A percentile compares a stretch with the other conserved stretches of the same genome.
phyloP scores from a whole-genome alignment of 2,329 filamentous ascomycete genomes.

The Hirsutella minnesotensis region DNA sequence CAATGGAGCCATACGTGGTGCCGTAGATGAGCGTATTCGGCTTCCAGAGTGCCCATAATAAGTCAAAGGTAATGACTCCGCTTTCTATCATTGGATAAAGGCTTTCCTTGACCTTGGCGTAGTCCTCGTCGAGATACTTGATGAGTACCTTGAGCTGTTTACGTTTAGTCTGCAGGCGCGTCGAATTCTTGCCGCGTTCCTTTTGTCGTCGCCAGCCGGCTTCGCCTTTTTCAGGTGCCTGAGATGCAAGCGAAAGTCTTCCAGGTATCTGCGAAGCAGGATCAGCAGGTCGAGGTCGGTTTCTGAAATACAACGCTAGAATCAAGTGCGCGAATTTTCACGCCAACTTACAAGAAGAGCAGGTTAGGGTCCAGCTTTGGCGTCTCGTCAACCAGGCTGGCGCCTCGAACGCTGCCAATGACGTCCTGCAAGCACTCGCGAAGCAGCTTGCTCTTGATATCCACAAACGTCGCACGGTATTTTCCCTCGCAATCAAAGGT shows the following conservation, averaged over 20 bases:
- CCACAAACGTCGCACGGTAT: conserved; percentile 59
- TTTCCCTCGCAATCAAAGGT: conserved; percentile 79
- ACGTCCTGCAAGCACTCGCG: conserved; percentile 45
- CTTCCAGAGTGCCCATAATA: conserved; percentile 83
- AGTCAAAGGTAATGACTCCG: conserved; percentile 77
- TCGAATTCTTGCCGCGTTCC: conserved; percentile 49
- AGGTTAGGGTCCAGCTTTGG: conserved; percentile 63
- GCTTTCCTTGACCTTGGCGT: conserved; percentile 61
- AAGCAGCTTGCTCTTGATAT: conserved; percentile 74
- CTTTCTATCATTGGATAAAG: conserved; percentile 71
- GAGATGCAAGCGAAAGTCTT: conserved; percentile 56
- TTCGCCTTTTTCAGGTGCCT: conserved; percentile 52
- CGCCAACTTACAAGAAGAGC: conserved; percentile 52
- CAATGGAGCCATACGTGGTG: conserved; percentile 62
- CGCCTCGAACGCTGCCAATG: conserved; percentile 29
- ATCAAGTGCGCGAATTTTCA: too few relatives aligned
- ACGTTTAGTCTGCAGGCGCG: conserved; percentile 44
- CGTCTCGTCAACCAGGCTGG: conserved; percentile 70
- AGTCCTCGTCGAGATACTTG: conserved; percentile 72
- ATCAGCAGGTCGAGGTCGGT: neutral
- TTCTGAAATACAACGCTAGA: too few relatives aligned
- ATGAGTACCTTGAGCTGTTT: conserved; percentile 61
- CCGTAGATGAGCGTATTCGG: conserved; percentile 72
- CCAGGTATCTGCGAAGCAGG: conserved; percentile 48
- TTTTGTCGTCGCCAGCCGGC: conserved; percentile 35